A percentile compares a stretch with the other conserved stretches of the same genome.
Conservation (phyloP, 805 yeast species). For the Wickerhamomyces kurtzmanii region DNA sequence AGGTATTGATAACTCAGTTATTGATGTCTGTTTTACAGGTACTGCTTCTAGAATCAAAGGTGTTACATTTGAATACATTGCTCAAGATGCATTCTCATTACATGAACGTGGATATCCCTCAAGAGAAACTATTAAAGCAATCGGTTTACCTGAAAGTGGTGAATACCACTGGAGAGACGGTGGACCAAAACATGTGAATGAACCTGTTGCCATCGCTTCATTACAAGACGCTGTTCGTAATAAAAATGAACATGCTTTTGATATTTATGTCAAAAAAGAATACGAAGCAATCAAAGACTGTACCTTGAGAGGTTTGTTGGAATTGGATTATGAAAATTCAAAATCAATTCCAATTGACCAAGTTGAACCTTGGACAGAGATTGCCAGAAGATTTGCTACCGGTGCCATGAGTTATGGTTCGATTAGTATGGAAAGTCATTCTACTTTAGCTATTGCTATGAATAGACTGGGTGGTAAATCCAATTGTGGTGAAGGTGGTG, state of each 20-base stretch:
- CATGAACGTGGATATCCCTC: slow-evolving; percentile 90
- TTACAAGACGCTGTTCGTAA: slow-evolving; percentile 98
- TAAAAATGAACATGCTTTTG: slow-evolving; percentile 90
- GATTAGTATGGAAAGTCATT: slow-evolving; percentile 96
- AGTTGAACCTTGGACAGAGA: slow-evolving; percentile 99
- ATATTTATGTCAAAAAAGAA: slow-evolving; percentile 81
- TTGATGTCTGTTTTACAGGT: slow-evolving; percentile 93
- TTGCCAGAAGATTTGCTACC: slow-evolving; percentile 94
- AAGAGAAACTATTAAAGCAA: slow-evolving; percentile 60
- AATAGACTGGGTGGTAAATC: slow-evolving; percentile 96
- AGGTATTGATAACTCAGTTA: slow-evolving; percentile 91
- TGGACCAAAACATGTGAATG: slow-evolving; percentile 92
- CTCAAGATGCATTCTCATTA: slow-evolving; percentile 91
- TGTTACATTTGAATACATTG: slow-evolving; percentile 89
- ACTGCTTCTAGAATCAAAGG: slow-evolving; percentile 97
- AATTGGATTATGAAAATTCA: slow-evolving; percentile 70
- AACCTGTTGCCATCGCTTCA: slow-evolving; percentile 89
- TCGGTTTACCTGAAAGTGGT: slow-evolving; percentile 81
- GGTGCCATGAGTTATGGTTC: slow-evolving; percentile 99
- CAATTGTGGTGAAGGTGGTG: slow-evolving; percentile 99
- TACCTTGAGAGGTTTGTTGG: slow-evolving; percentile 89
- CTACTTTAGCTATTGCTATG: slow-evolving; percentile 97
- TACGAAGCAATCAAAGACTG: slow-evolving; percentile 87
- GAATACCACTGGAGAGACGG: slow-evolving; percentile 99
- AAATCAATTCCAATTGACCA: slow-evolving; percentile 87